Evolutionary conservation across 371 early-diverging fungal species (phyloP), one percentile per base, ranked within the genome.

Genomic region (Syncephalastrum contaminatum): DNA sequence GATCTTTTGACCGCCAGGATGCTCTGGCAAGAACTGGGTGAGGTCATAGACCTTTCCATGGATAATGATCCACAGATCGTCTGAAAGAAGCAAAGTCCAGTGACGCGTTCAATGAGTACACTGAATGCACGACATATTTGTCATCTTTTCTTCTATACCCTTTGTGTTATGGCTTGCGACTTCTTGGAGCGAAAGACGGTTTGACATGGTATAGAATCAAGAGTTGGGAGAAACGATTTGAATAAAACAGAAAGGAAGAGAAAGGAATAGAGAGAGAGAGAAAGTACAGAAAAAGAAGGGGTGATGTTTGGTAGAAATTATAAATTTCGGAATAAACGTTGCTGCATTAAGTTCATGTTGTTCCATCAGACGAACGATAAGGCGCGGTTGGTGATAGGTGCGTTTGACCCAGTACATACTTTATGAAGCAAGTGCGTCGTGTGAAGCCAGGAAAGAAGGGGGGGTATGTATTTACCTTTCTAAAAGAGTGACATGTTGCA

Each of bases 31-130:
- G 68, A 93, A 93, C 24, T 81, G 69, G 24, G 95, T 92, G 40
- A 88, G 84, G 62, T 94, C 88, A 58, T 90, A 88, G 18, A 95
- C 94, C 59, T 87, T 77, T 42, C 85, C 88, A 59, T 88, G 82
- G 43, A 94, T 80, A 53, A 91, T 80, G 48, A 93, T 81, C 95
- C 95, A 94, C 53, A 88, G 72, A 72, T 93, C 93, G 51, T 69
- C 72, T 75, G 43, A 16, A 45, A 16, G 36, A 25, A 46, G 47
- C 36, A 39, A 10, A 30, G 36, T 10, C 21, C 50, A 27, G 20
- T 40, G 19, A 27, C 41, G 4, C n/a, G 40, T 44, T 41, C 18
- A 46, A 21, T n/a, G n/a, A n/a, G n/a, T 15, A 10, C 18, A 4
- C 48, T 2, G 36, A 2, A 25, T 25, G 25, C 25, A 25, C 7